Conservation (phyloP, 495 filamentous ascomycete genomes). For the Pseudomonodictys pantanalensis region DNA sequence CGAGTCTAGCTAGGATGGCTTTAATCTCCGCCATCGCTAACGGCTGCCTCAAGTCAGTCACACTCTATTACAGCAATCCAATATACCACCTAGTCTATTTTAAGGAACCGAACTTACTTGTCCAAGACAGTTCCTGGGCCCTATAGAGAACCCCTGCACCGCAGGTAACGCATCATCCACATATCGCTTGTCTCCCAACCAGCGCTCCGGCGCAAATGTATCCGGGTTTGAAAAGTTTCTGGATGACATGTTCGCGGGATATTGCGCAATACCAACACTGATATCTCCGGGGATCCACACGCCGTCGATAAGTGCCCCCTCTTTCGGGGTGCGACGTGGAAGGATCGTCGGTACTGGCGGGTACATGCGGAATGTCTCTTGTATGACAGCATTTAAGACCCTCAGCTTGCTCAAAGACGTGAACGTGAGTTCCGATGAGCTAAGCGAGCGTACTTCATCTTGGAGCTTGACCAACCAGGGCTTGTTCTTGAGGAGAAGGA, state of each 20-base stretch:
- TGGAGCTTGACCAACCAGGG: slow-evolving; percentile 42
- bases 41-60: background rate
- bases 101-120: background rate
- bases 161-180: slow-evolving; percentile 1
- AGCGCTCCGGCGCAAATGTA: slow-evolving; percentile 13
- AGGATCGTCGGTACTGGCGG: slow-evolving; percentile 59
- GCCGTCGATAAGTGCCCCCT: background rate
- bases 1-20: background rate
- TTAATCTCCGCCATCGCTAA: background rate
- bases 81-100: too few relatives aligned
- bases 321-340: slow-evolving; percentile 39
- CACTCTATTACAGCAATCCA: too few relatives aligned
- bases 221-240: slow-evolving; percentile 2
- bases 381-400: slow-evolving; percentile 53
- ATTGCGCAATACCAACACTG: slow-evolving; percentile 6
- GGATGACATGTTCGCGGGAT: background rate
- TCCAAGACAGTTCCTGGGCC: slow-evolving; percentile 20
- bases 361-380: slow-evolving; percentile 64
- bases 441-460: slow-evolving; percentile 52
- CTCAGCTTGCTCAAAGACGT: slow-evolving; percentile 44
- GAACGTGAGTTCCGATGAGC: slow-evolving; percentile 44
- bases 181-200: slow-evolving; percentile 5
- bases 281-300: background rate
- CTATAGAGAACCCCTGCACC: slow-evolving; percentile 20
- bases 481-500: slow-evolving; percentile 57